A percentile compares a stretch with the other conserved stretches of the same genome.
phyloP scores from a whole-genome alignment of 129 eudicot species.

The Oenanthe sinensis region DNA sequence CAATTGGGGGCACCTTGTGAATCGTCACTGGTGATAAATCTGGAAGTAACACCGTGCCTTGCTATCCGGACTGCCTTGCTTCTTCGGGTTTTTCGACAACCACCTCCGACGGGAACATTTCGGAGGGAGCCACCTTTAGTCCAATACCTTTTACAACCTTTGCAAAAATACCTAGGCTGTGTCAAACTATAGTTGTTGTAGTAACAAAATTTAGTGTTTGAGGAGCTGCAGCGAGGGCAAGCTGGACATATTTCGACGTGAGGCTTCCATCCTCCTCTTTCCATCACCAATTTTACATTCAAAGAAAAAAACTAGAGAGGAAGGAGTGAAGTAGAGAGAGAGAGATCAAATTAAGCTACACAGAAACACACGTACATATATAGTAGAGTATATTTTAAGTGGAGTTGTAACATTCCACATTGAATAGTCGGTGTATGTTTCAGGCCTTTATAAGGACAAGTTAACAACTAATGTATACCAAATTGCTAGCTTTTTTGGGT shows the following conservation, averaged over 20 bases:
- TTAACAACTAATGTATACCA: too few relatives aligned
- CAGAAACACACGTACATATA: neutral
- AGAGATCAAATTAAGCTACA: neutral
- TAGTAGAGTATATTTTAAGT: neutral
- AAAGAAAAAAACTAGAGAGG: neutral
- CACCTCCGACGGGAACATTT: slow-evolving; percentile 69
- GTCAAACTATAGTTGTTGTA: slow-evolving; percentile 71
- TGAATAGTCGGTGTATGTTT: too few relatives aligned
- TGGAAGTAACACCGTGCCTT: slow-evolving; percentile 4
- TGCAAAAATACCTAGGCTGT: slow-evolving; percentile 70
- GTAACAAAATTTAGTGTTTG: slow-evolving; percentile 69
- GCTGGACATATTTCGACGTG: slow-evolving; percentile 50
- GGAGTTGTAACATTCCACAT: neutral
- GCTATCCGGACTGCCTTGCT: slow-evolving; percentile 27
- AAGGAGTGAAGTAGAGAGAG: neutral
- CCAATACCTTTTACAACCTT: slow-evolving; percentile 79
- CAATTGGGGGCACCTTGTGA: slow-evolving; percentile 1
- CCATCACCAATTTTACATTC: slow-evolving; percentile 28
- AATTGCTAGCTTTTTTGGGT: too few relatives aligned
- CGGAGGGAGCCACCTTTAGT: slow-evolving; percentile 76
- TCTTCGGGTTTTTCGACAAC: slow-evolving; percentile 50
- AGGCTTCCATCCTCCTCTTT: slow-evolving; percentile 65
- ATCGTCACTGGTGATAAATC: neutral
- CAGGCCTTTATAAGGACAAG: too few relatives aligned
- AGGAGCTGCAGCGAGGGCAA: slow-evolving; percentile 72